phyloP scores from a whole-genome alignment of 2,329 filamentous ascomycete genomes.

The Knoxdaviesia proteae region DNA sequence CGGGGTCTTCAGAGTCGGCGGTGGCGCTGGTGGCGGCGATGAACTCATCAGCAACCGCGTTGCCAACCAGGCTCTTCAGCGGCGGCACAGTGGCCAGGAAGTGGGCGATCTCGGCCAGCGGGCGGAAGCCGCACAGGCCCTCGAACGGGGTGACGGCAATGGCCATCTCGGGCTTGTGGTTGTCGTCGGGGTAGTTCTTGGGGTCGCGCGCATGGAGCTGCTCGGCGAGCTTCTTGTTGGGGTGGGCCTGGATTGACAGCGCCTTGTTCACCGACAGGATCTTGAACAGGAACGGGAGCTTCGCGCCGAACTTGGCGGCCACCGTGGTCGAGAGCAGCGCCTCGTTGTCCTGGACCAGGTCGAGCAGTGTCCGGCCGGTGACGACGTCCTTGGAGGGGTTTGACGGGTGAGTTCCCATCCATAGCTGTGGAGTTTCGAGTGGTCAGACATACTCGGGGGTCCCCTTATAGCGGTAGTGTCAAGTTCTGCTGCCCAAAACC shows the following conservation, averaged over 20 bases:
- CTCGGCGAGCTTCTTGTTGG: slow-evolving; percentile 81
- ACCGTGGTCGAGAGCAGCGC: slow-evolving; percentile 58
- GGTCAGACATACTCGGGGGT: slow-evolving; percentile 7
- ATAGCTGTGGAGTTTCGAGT: slow-evolving; percentile 39
- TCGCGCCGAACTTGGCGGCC: slow-evolving; percentile 52
- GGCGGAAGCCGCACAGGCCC: slow-evolving; percentile 86
- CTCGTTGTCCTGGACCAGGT: slow-evolving; percentile 73
- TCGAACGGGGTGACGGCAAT: slow-evolving; percentile 95
- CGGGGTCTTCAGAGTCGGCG: slow-evolving; percentile 16
- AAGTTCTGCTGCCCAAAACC: slow-evolving; percentile 5
- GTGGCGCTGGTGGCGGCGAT: slow-evolving; percentile 27
- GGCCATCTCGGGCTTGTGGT: slow-evolving; percentile 99
- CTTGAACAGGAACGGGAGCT: slow-evolving; percentile 93
- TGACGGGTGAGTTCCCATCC: slow-evolving; percentile 97
- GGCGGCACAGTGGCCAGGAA: slow-evolving; percentile 44
- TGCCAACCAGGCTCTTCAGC: slow-evolving; percentile 45
- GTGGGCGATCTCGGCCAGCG: slow-evolving; percentile 65
- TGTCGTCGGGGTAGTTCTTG: slow-evolving; percentile 95
- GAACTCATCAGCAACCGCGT: slow-evolving; percentile 37
- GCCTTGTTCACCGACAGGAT: slow-evolving; percentile 91
- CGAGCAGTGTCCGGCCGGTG: slow-evolving; percentile 69
- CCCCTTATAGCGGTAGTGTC: neutral
- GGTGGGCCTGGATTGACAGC: slow-evolving; percentile 89
- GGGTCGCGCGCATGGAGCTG: slow-evolving; percentile 67
- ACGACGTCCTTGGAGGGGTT: slow-evolving; percentile 79